phyloP scores from a whole-genome alignment of 345 rosid species.

The Noccaea caerulescens region DNA sequence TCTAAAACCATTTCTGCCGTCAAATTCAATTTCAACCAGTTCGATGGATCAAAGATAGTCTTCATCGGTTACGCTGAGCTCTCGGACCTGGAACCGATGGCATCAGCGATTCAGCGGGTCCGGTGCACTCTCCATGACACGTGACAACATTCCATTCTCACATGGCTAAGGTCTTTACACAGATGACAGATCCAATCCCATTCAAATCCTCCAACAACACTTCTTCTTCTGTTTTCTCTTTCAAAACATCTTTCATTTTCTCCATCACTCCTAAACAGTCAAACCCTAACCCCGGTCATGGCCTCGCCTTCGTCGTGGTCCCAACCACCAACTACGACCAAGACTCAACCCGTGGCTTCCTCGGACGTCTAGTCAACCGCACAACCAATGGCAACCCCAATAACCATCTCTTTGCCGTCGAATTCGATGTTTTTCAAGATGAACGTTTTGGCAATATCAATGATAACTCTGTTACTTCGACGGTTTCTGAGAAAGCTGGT shows the following conservation, averaged over 20 bases:
- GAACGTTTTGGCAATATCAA: conserved; percentile 35
- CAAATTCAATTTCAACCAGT: conserved; percentile 34
- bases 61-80: conserved; percentile 25
- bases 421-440: conserved; percentile 34
- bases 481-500: conserved; percentile 35
- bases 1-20: background rate
- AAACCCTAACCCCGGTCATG: conserved; percentile 25
- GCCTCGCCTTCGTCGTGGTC: conserved; percentile 27
- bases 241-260: conserved; percentile 40
- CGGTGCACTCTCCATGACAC: conserved; percentile 29
- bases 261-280: conserved; percentile 30
- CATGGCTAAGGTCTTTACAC: conserved; percentile 32
- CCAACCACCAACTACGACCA: conserved; percentile 24
- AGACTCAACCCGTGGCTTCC: conserved; percentile 30
- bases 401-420: conserved; percentile 36
- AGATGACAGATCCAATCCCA: conserved; percentile 19
- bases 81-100: conserved; percentile 19
- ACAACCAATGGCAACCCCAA: conserved; percentile 32
- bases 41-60: conserved; percentile 10
- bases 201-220: conserved; percentile 13
- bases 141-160: conserved; percentile 30
- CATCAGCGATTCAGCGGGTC: background rate
- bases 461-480: conserved; percentile 32
- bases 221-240: conserved; percentile 13
- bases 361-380: conserved; percentile 39